A percentile compares a stretch with the other conserved stretches of the same genome.
These are phyloP conservation scores for Dendrobium chrysotoxum DNA, from an alignment of 106 monocot genomes.

Conservation along the genomic window DNA sequence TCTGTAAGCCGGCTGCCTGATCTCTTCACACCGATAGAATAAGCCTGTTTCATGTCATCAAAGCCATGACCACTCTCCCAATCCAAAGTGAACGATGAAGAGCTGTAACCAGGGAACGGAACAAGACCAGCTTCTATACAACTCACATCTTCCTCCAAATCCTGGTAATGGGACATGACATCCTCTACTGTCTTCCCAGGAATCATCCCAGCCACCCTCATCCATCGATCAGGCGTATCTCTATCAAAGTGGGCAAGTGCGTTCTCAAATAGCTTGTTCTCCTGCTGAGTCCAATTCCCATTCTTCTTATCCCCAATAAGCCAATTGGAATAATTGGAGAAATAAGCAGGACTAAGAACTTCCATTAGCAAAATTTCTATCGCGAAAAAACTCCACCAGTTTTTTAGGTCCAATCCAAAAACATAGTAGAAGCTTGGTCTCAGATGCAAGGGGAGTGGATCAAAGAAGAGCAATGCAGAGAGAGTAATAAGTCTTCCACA, in stretches of 20 bases:
- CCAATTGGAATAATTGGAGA: constrained; percentile 25
- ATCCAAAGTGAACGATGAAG: constrained; percentile 33
- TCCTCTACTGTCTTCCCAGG: constrained; percentile 40
- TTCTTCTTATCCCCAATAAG: constrained; percentile 7
- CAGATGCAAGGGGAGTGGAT: neutral
- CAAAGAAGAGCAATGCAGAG: constrained; percentile 5
- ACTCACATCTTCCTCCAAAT: constrained; percentile 41
- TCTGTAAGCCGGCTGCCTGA: constrained; percentile 21
- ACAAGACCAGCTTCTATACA: constrained; percentile 47
- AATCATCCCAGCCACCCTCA: constrained; percentile 34
- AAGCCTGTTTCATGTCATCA: constrained; percentile 14
- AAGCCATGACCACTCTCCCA: constrained; percentile 18
- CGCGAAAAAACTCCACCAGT: neutral
- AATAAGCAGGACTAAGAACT: constrained; percentile 20
- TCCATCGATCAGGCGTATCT: constrained; percentile 41
- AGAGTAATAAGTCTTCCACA: neutral
- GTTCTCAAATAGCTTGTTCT: constrained; percentile 56
- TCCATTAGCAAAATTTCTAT: constrained; percentile 14
- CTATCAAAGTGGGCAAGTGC: constrained; percentile 35
- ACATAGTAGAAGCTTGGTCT: neutral
- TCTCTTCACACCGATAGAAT: constrained; percentile 22
- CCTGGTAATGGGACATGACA: constrained; percentile 32
- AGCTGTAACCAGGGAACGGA: constrained; percentile 28
- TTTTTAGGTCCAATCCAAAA: neutral
- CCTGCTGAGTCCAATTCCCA: constrained; percentile 31